Evolutionary conservation across 768 basidiomycete genomes (phyloP), one percentile per base, ranked within the genome.

Genomic region (Galerina sulciceps): DNA sequence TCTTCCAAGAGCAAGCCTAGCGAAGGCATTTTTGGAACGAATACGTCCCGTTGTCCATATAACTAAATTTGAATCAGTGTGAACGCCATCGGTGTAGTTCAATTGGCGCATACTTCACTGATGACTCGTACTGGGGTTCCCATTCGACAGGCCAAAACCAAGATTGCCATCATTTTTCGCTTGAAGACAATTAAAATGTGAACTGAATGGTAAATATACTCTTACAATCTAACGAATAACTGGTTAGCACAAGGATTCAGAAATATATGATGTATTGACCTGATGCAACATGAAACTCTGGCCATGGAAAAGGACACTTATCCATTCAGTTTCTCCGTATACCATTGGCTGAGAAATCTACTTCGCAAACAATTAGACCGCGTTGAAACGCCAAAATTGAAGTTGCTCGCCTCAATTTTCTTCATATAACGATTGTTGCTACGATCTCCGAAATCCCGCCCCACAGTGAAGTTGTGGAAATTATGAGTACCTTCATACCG

Each of bases 251-350:
- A 49, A 13, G 14, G 36, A 37, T 1, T 41, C 6, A 20, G 15
- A 57, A 31, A 37, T 51, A 44, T 10, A 8, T 45, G 45, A 63
- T 68, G 34, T n/a, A 75, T 81, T 53, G 66, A 95, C 95, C 81
- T 99, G 97, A 73, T 99, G 96, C 53, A 99, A 76, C 97, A 99
- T 99, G 73, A 99, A 99, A 66, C 93, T 95, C 73, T 99, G 97
- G 0, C 96, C 97, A 69, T 99, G 94, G 71, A 97, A 90, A 59
- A 91, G 79, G 17, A 99, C 88, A 44, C 90, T 91, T 43, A 99
- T 85, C 96, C 96, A 99, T 69, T 99, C 96, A 1, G 91, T 96
- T 38, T 88, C 88, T 18, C 92, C 94, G 60, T 94, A 89, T 2
- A 96, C 90, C 3, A 83, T 85, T n/a, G 96, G 96, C 49, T 96